A percentile compares a stretch with the other conserved stretches of the same genome.
phyloP scores from a whole-genome alignment of 2,329 filamentous ascomycete genomes.

The Pezicula radicicola region DNA sequence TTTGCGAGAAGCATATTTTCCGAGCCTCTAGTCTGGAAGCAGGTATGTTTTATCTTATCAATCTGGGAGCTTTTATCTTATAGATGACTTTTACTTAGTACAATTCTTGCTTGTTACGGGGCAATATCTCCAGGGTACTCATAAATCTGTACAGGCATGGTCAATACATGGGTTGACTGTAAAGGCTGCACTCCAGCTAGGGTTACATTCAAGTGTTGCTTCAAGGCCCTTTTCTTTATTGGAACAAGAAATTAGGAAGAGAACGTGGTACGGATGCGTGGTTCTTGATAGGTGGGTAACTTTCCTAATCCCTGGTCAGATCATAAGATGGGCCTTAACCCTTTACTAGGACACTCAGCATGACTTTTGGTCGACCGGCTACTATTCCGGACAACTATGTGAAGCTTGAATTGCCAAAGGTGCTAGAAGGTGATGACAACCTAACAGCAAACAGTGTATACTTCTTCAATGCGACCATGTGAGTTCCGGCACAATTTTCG shows the following conservation, averaged over 20 bases:
- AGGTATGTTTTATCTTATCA: slow-evolving; percentile 21
- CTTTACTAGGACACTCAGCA: slow-evolving; percentile 35
- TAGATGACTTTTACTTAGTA: slow-evolving; percentile 26
- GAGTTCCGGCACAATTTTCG: slow-evolving; percentile 1
- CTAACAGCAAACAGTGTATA: slow-evolving; percentile 1
- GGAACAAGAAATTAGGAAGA: slow-evolving; percentile 43
- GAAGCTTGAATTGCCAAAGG: slow-evolving; percentile 33
- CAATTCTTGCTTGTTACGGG: slow-evolving; percentile 46
- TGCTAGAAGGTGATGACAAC: slow-evolving; percentile 12
- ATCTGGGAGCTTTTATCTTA: too few relatives aligned
- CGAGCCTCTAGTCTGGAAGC: slow-evolving; percentile 41
- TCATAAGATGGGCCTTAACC: slow-evolving; percentile 3
- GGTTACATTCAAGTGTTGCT: slow-evolving; percentile 43
- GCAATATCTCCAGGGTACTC: slow-evolving; percentile 52
- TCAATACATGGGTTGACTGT: slow-evolving; percentile 50
- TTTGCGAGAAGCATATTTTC: slow-evolving; percentile 40
- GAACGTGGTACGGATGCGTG: slow-evolving; percentile 48
- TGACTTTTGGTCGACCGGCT: slow-evolving; percentile 47
- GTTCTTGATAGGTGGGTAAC: slow-evolving; percentile 35
- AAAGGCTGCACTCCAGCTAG: slow-evolving; percentile 47
- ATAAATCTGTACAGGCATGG: slow-evolving; percentile 51
- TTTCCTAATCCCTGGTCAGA: too few relatives aligned
- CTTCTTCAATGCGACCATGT: slow-evolving; percentile 35
- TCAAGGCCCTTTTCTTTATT: slow-evolving; percentile 33
- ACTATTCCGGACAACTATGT: slow-evolving; percentile 43